Evolutionary conservation across 768 basidiomycete genomes (phyloP), one percentile per base, ranked within the genome.

Genomic region (Mrakia hoshinonis): DNA sequence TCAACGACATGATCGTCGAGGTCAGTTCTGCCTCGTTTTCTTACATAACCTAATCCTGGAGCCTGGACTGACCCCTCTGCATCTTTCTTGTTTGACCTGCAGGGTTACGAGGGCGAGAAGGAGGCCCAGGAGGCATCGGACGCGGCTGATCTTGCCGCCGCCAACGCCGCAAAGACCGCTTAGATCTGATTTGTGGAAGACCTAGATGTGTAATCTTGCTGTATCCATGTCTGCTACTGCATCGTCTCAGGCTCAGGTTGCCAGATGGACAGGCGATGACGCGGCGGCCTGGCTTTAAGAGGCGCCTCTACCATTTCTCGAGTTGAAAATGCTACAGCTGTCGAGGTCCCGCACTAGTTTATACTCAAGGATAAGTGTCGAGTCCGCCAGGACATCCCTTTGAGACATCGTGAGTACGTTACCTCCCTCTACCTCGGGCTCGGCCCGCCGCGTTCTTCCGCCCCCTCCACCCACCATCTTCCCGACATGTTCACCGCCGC

Each of bases 1-100:
- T 99, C 77, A 80, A 78, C 65, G 80, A 81, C 71, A 79, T 81
- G 77, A 77, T 79, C 7, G 70, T 80, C 58, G 78, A 79, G 62
- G 79, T 69, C n/a, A 20, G 68, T 69, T 4, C 36, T 4, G 20
- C 13, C 20, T 60, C 47, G 24, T 13, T 29, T 29, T 34, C n/a
- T 62, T 13, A 12, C n/a, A 29, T 48, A 12, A 11, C 34, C 31
- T 55, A 24, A 36, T 7, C 6, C 7, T 15, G 9, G 26, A 18
- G 4, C 7, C 26, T 51, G 38, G 66, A 31, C 67, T 68, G 67
- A 68, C 52, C 22, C n/a, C 26, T 12, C 26, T 13, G 1, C 26
- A 22, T 65, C 11, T 36, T 29, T 46, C 3, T 7, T 49, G 5
- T 60, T 46, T 24, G n/a, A 5, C 4, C 11, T 24, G n/a, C 39